Conservation (phyloP, 495 filamentous ascomycete species). For the Geopyxis carbonaria region DNA sequence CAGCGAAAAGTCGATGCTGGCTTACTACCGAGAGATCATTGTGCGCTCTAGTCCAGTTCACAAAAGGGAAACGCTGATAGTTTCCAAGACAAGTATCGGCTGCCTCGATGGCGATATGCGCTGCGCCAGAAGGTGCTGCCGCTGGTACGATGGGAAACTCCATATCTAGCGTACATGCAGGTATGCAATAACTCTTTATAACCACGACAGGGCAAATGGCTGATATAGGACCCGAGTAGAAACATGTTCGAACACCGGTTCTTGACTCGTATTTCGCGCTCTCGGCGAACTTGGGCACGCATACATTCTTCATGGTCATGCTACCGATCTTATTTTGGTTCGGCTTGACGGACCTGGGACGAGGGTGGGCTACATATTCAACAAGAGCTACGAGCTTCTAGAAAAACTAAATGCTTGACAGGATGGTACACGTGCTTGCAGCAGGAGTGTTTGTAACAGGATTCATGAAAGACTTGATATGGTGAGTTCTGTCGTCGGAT, state of each 20-base stretch:
- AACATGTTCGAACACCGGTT: slow-evolving; percentile 49
- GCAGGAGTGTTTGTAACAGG: slow-evolving; percentile 84
- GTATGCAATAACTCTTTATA: slow-evolving; percentile 27
- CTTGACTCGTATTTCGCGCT: slow-evolving; percentile 93
- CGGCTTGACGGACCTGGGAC: slow-evolving; percentile 60
- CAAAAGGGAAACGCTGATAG: neutral
- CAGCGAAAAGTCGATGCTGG: slow-evolving; percentile 18
- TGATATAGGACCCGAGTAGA: too few species aligned
- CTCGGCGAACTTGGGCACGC: slow-evolving; percentile 90
- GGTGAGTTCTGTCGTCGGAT: slow-evolving; percentile 24
- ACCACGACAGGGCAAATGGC: too few species aligned
- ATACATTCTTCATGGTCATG: slow-evolving; percentile 95
- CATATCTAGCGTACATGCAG: slow-evolving; percentile 76
- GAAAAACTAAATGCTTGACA: slow-evolving; percentile 23
- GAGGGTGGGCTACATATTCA: slow-evolving; percentile 44
- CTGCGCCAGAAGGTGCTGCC: slow-evolving; percentile 68
- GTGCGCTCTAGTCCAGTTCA: slow-evolving; percentile 1
- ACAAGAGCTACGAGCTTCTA: neutral
- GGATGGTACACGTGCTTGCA: slow-evolving; percentile 76
- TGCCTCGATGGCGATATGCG: slow-evolving; percentile 78
- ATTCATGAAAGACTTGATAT: slow-evolving; percentile 84
- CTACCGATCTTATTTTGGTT: slow-evolving; percentile 93
- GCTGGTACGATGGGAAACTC: slow-evolving; percentile 85
- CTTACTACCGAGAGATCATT: slow-evolving; percentile 16
- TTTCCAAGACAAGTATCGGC: slow-evolving; percentile 52